Percentiles rank a stretch among this genome's conserved stretches.
These are phyloP conservation scores for Clavulina sp. DNA, from an alignment of 768 basidiomycete species.

Conservation along the genomic window DNA sequence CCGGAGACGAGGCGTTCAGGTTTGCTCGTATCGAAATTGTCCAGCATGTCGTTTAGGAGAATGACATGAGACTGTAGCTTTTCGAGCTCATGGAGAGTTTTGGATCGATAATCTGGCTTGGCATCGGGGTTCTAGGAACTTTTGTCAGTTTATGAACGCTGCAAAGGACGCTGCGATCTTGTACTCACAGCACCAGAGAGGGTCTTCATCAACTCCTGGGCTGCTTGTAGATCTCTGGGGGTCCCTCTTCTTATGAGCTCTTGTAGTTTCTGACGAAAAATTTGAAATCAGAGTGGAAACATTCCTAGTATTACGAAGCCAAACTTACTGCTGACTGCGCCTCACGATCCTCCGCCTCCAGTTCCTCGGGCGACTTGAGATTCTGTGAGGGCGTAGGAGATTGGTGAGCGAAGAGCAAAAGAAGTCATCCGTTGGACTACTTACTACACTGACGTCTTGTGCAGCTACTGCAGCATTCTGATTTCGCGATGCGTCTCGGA, in stretches of 20 bases:
- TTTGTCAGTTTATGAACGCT: not conserved
- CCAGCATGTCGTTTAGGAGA: constrained; percentile 90
- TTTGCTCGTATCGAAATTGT: constrained; percentile 58
- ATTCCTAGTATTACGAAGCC: not conserved
- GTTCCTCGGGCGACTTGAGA: constrained; percentile 86
- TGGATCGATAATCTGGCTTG: constrained; percentile 83
- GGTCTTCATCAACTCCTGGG: constrained; percentile 93
- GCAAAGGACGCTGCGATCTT: constrained; percentile 8
- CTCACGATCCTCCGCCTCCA: constrained; percentile 86
- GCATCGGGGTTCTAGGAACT: constrained; percentile 56
- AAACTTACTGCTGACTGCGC: constrained; percentile 63
- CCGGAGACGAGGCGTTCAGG: constrained; percentile 73
- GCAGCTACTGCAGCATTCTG: constrained; percentile 2
- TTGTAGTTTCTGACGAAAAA: constrained; percentile 54
- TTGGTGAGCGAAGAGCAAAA: not conserved
- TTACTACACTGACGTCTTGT: constrained; percentile 8
- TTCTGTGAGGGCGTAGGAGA: constrained; percentile 29
- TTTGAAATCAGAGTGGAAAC: not conserved
- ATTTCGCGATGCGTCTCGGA: constrained; percentile 13
- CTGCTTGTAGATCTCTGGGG: constrained; percentile 83
- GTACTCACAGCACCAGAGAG: constrained; percentile 58
- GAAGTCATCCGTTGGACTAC: not conserved
- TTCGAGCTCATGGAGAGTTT: constrained; percentile 77
- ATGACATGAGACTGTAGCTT: constrained; percentile 92
- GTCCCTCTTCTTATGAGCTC: constrained; percentile 93